Percentiles rank a stretch among this genome's conserved stretches.
These are phyloP conservation scores for Eucalyptus rudis DNA, from an alignment of 345 rosid species.

Conservation along the genomic window DNA sequence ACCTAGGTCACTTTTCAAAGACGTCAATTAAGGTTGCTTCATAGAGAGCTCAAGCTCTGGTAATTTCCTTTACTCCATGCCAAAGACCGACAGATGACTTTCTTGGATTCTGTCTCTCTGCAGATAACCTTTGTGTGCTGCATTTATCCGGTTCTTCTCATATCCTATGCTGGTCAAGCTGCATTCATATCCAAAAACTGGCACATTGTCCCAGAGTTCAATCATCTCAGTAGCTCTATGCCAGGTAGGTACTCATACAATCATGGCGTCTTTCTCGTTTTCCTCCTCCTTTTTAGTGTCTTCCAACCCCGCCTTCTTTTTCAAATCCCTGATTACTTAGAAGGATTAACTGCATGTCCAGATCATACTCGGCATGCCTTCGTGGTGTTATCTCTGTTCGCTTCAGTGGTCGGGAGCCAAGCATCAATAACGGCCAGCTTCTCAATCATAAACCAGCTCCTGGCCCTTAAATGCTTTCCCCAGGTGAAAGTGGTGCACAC, in stretches of 20 bases:
- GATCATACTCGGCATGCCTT: conserved; percentile 23
- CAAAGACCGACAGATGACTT: background rate
- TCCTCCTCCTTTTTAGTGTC: background rate
- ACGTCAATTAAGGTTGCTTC: conserved; percentile 32
- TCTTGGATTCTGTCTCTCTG: background rate
- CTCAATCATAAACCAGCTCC: conserved; percentile 58
- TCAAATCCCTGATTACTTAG: background rate
- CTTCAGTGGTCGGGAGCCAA: conserved; percentile 42
- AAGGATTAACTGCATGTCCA: conserved; percentile 4
- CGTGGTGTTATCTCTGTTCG: conserved; percentile 27
- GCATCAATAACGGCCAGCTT: conserved; percentile 53
- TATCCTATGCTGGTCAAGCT: conserved; percentile 52
- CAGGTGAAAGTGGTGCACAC: conserved; percentile 50
- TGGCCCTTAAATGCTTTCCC: conserved; percentile 48
- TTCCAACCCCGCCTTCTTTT: background rate
- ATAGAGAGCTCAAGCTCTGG: background rate
- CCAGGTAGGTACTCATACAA: conserved; percentile 16
- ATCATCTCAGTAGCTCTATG: conserved; percentile 29
- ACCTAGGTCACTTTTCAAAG: conserved; percentile 56
- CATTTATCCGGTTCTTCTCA: conserved; percentile 33
- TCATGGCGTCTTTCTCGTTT: background rate
- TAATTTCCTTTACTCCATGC: background rate
- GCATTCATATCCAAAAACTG: conserved; percentile 39
- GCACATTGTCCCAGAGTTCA: background rate
- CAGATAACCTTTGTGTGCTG: conserved; percentile 37